Evolutionary conservation across 345 rosid species (phyloP), one percentile per base, ranked within the genome.

Genomic region (Noccaea caerulescens): DNA sequence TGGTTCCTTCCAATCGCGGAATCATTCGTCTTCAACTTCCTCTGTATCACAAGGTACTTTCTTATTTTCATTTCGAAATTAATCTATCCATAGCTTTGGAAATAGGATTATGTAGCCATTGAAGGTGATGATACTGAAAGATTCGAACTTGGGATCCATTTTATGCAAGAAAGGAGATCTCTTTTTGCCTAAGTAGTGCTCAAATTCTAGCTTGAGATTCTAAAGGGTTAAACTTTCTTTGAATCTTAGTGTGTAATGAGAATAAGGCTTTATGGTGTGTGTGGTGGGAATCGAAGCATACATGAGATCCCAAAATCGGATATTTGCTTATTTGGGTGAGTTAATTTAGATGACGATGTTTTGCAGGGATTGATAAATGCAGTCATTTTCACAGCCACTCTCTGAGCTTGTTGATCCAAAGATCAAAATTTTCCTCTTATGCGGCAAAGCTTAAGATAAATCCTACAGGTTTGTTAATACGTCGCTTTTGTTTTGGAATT

Each of bases 381-480:
- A 71, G 61, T 79, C 18, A 37, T 55, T 72, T 56, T 61, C 30
- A 14, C 13, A 43, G 54, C 45, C 49, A 39, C 25, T 62, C 73
- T 23, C 1, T 61, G 49, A 38, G 49, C 74, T 63, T 65, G 3
- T 69, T 80, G 62, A 64, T 66, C 34, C 57, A 69, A 0, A 61
- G 49, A 44, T 80, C 79, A 7, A 62, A 55, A 6, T 84, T 82
- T 80, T 82, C 86, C 0, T 58, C 88, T 0, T 74, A 53, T 65
- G 75, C 83, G 0, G 63, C 27, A 71, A 62, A 38, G 1, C 79
- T 3, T 23, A 3, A 77, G 65, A 42, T 20, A 1, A 68, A 66
- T 67, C 76, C 91, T 30, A 76, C 90, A 72, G 96, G 96, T 42
- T 88, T 77, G 42, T 30, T 76, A n/a, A 36, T 41, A 5, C 1